Evolutionary conservation across 2,329 filamentous ascomycete genomes (phyloP).

Genomic region (Fusarium floridanum): DNA sequence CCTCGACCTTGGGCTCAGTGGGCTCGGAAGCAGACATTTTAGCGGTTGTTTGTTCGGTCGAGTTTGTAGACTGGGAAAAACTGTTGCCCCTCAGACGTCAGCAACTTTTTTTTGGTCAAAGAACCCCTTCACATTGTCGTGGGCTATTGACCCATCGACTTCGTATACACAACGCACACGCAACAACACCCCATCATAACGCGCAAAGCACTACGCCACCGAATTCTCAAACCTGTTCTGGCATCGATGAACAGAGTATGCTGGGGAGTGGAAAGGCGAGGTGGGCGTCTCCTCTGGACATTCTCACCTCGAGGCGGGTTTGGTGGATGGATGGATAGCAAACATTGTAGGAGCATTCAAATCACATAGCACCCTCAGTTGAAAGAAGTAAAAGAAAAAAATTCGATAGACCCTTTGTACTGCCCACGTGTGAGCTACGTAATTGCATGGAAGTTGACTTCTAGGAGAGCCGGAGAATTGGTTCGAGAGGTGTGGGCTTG

Average conservation of each 20-base stretch:
- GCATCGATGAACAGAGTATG: conserved; percentile 39
- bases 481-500: conserved; percentile 1
- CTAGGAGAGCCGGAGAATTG: not conserved
- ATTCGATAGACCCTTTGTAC: conserved; percentile 38
- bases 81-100: no score
- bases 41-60: no score
- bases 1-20: no score
- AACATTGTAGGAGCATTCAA: conserved; percentile 42
- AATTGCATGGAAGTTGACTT: not conserved
- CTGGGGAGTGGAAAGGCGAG: conserved; percentile 38
- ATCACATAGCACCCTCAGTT: conserved; percentile 44
- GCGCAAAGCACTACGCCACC: conserved; percentile 25
- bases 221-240: conserved; percentile 32
- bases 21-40: no score
- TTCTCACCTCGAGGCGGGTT: conserved; percentile 35
- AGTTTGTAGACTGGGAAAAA: no score
- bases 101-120: no score
- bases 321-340: conserved; percentile 46
- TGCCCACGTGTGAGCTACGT: not conserved
- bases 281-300: conserved; percentile 19
- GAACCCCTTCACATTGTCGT: conserved; percentile 31
- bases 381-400: conserved; percentile 44
- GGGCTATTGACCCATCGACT: conserved; percentile 21
- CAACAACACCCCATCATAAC: conserved; percentile 38
- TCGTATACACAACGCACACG: conserved; percentile 26